Conservation (phyloP, 306 rosid species). For the Cucumis hystrix region DNA sequence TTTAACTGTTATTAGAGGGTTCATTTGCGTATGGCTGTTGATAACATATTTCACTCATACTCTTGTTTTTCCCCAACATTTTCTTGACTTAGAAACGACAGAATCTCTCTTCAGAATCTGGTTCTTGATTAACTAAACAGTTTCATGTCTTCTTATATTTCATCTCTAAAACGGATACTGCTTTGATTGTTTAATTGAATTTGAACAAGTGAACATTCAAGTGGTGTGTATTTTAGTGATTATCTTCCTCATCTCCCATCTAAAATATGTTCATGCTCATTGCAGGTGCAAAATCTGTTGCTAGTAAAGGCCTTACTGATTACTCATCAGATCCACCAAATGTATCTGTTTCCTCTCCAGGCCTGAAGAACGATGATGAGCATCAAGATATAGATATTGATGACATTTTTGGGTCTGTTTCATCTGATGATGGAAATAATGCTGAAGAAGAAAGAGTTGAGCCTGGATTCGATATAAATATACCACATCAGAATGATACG, state of each 20-base stretch:
- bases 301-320: slow-evolving; percentile 30
- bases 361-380: slow-evolving; percentile 42
- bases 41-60: neutral
- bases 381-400: slow-evolving; percentile 57
- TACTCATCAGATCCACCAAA: slow-evolving; percentile 32
- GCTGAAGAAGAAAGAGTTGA: slow-evolving; percentile 48
- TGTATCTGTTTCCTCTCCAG: slow-evolving; percentile 34
- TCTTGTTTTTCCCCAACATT: neutral
- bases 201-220: neutral
- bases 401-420: slow-evolving; percentile 54
- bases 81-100: neutral
- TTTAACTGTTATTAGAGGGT: neutral
- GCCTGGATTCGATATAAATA: slow-evolving; percentile 42
- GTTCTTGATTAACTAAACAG: neutral
- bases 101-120: neutral
- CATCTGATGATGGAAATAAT: slow-evolving; percentile 45
- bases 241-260: neutral
- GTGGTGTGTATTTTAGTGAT: neutral
- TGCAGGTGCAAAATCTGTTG: slow-evolving; percentile 40
- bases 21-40: neutral
- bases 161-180: neutral
- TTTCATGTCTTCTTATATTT: neutral
- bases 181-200: neutral
- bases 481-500: slow-evolving; percentile 35
- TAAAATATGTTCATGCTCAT: slow-evolving; percentile 9